Evolutionary conservation across 2,329 filamentous ascomycete genomes (phyloP).

Genomic region (Scortechinia acanthostroma): DNA sequence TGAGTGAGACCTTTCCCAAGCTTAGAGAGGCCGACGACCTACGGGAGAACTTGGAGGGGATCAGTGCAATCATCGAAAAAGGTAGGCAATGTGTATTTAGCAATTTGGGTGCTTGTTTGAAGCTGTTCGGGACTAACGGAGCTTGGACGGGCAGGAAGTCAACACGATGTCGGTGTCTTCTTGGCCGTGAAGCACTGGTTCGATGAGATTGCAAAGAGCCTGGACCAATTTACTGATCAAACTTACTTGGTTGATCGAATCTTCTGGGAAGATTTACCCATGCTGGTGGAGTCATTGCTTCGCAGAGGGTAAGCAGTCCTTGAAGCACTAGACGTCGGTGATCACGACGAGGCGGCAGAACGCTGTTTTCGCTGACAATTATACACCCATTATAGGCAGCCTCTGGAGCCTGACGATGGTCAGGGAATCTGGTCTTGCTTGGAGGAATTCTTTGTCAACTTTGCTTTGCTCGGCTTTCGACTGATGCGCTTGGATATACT

Average conservation of each 20-base stretch:
- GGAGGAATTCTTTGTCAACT: constrained; percentile 29
- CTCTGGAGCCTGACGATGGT: constrained; percentile 19
- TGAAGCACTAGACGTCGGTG: neutral
- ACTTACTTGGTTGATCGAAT: constrained; percentile 25
- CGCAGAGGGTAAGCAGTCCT: constrained; percentile 21
- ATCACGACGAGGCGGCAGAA: too few species aligned
- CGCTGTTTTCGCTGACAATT: constrained; percentile 6
- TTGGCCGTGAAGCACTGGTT: constrained; percentile 30
- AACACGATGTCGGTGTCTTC: neutral
- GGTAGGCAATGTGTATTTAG: too few species aligned
- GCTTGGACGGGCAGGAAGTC: neutral
- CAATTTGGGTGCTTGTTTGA: too few species aligned
- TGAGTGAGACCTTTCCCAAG: constrained; percentile 18
- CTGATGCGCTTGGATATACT: constrained; percentile 26
- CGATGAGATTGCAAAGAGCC: constrained; percentile 19
- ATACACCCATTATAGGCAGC: constrained; percentile 10
- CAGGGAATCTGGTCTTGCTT: constrained; percentile 17
- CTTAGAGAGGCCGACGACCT: constrained; percentile 13
- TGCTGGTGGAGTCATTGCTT: constrained; percentile 25
- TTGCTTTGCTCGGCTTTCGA: constrained; percentile 25
- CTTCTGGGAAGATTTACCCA: constrained; percentile 33
- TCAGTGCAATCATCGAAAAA: neutral
- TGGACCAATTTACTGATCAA: constrained; percentile 21
- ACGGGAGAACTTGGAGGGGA: constrained; percentile 6
- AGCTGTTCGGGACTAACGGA: neutral